These are phyloP conservation scores for Saccharomycopsis synnaedendra DNA, from an alignment of 805 yeast genomes.

Conservation along the genomic window DNA sequence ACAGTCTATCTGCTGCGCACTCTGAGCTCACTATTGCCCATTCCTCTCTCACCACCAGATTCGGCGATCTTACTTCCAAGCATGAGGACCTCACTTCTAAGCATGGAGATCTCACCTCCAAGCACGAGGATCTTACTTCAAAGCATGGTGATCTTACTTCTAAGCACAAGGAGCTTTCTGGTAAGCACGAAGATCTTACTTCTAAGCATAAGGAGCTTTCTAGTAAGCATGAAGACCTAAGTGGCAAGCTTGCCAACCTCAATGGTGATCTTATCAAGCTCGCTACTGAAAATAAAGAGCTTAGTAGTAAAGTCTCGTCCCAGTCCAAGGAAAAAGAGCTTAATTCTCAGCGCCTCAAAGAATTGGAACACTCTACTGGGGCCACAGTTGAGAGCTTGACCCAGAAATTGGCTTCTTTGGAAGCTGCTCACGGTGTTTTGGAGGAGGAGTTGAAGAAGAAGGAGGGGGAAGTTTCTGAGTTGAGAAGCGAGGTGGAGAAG, in stretches of 20 bases:
- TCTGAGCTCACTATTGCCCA: constrained; percentile 2
- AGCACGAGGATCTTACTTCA: background rate
- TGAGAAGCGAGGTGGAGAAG: background rate
- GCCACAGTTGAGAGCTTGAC: constrained; percentile 9
- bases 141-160: background rate
- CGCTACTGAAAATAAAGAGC: background rate
- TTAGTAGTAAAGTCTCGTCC: background rate
- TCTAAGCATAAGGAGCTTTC: background rate
- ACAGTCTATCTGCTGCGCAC: constrained; percentile 3
- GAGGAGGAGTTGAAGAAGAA: background rate
- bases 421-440: background rate
- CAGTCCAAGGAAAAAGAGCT: constrained; percentile 9
- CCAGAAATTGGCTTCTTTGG: constrained; percentile 13
- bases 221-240: background rate
- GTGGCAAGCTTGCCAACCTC: background rate
- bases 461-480: background rate
- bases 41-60: background rate
- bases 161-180: background rate
- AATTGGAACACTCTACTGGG: constrained; percentile 18
- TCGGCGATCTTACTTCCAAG: background rate
- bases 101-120: background rate
- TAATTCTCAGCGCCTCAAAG: constrained; percentile 3
- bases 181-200: background rate
- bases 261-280: background rate
- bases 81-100: background rate